A percentile compares a stretch with the other conserved stretches of the same genome.
Conservation (phyloP, 305 asterid genomes). For the Rubia peregrina region DNA sequence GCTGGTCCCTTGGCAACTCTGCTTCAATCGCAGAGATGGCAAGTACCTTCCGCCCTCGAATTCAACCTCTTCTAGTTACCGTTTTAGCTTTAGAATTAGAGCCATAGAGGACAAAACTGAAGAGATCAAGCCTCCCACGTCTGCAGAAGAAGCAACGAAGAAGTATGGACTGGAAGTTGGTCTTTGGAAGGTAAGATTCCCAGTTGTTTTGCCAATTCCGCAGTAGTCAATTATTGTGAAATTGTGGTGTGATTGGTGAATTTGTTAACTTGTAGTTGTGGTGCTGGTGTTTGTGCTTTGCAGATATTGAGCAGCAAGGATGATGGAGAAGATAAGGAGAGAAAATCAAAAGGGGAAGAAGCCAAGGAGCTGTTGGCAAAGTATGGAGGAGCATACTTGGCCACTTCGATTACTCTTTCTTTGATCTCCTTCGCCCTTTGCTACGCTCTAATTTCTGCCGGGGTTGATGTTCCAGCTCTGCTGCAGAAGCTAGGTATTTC, state of each 20-base stretch:
- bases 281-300: neutral
- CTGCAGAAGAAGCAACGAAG: conserved; percentile 71
- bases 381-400: conserved; percentile 96
- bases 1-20: conserved; percentile 17
- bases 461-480: conserved; percentile 78
- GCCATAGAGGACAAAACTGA: conserved; percentile 79
- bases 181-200: conserved; percentile 67
- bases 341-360: conserved; percentile 71
- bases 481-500: conserved; percentile 85
- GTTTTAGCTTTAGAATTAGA: conserved; percentile 42
- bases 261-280: neutral
- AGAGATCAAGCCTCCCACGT: conserved; percentile 42
- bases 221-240: too few relatives aligned
- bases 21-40: conserved; percentile 19
- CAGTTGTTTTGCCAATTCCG: neutral
- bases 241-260: too few relatives aligned
- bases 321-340: conserved; percentile 37
- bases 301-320: conserved; percentile 81
- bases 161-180: conserved; percentile 95
- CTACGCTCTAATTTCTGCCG: conserved; percentile 69
- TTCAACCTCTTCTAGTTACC: conserved; percentile 12
- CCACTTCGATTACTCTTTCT: conserved; percentile 87
- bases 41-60: conserved; percentile 20
- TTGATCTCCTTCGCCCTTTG: conserved; percentile 81
- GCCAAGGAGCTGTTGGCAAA: conserved; percentile 85